Conservation (phyloP, 1,139 yeast genomes). For the Blastobotrys niveus region DNA sequence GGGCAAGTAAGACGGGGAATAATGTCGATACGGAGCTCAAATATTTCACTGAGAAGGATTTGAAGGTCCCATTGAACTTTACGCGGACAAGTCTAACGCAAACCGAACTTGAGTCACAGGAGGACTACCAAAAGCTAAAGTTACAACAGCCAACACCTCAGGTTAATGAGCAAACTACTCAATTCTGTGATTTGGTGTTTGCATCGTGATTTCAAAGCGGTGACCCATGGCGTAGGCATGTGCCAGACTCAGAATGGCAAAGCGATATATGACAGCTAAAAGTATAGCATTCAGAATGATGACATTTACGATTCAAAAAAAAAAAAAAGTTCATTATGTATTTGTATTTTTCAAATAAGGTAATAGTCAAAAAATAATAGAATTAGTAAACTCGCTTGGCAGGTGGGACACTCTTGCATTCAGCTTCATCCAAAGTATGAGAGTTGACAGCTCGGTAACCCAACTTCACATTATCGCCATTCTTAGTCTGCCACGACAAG, state of each 20-base stretch:
- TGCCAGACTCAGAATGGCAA: too few relatives aligned
- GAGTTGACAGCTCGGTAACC: constrained; percentile 82
- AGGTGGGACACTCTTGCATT: constrained; percentile 95
- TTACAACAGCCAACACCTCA: background rate
- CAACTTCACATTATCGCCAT: constrained; percentile 68
- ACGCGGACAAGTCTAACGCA: background rate
- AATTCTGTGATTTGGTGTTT: background rate
- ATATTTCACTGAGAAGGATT: background rate
- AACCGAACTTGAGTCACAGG: background rate
- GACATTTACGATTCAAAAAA: too few relatives aligned
- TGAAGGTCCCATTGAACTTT: constrained; percentile 19
- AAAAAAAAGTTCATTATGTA: too few relatives aligned
- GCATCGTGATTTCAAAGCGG: too few relatives aligned
- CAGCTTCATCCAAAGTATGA: constrained; percentile 81
- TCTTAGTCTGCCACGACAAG: constrained; percentile 76
- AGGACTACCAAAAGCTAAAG: background rate
- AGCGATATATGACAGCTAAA: too few relatives aligned
- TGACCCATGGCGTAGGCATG: too few relatives aligned
- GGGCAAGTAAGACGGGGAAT: constrained; percentile 22
- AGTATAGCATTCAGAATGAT: too few relatives aligned
- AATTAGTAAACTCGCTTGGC: constrained; percentile 83
- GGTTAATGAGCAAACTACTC: background rate
- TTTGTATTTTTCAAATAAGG: too few relatives aligned
- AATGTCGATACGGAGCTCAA: constrained; percentile 1
- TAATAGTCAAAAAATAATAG: background rate